phyloP scores from a whole-genome alignment of 2,329 filamentous ascomycete species.

The Colletotrichum sp. region DNA sequence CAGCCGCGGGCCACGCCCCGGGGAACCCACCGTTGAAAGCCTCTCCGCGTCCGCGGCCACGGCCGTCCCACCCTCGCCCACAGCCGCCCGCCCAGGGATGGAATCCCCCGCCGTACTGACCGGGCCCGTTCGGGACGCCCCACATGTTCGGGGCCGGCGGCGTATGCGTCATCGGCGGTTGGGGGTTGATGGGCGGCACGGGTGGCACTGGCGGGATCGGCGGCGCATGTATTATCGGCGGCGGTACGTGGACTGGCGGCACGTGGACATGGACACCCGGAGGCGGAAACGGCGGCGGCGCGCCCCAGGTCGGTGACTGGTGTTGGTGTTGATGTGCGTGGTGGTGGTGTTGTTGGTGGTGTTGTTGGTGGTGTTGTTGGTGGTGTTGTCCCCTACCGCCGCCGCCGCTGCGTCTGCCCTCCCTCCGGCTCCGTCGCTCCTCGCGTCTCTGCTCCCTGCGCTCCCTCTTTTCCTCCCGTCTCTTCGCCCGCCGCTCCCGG shows the following conservation, averaged over 20 bases:
- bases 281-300: neutral
- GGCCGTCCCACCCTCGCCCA: constrained; percentile 2
- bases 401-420: constrained; percentile 24
- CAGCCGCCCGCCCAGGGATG: neutral
- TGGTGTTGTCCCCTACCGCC: neutral
- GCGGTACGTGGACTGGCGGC: neutral
- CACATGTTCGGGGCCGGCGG: neutral
- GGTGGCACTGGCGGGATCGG: neutral
- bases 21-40: neutral
- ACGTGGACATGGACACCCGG: neutral
- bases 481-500: constrained; percentile 30
- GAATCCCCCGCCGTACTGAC: neutral
- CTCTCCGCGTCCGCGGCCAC: neutral
- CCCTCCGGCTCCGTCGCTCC: constrained; percentile 31
- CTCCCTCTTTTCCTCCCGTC: constrained; percentile 36
- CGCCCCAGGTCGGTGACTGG: neutral
- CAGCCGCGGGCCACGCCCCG: neutral
- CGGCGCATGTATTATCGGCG: neutral
- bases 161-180: neutral
- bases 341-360: neutral
- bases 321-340: neutral
- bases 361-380: neutral
- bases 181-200: neutral
- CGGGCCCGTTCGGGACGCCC: neutral
- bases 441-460: constrained; percentile 33